Conservation (phyloP, 768 basidiomycete species). For the Naganishia vishniacii region DNA sequence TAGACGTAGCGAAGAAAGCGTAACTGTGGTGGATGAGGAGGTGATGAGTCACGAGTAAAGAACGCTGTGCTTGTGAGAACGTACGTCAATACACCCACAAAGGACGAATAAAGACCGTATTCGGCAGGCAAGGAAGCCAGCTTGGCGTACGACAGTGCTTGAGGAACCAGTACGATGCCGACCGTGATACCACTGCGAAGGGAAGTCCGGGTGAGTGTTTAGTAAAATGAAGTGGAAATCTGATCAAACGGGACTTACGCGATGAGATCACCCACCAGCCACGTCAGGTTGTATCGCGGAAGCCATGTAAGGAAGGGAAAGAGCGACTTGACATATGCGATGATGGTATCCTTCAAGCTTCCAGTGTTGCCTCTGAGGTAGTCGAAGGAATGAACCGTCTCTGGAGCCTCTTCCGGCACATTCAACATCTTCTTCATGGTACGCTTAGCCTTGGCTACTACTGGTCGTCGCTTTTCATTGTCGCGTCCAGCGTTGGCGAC, state of each 20-base stretch:
- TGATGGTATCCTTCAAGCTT: conserved; percentile 51
- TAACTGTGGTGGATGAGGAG: conserved; percentile 33
- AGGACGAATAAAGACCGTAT: conserved; percentile 90
- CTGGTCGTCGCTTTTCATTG: neutral
- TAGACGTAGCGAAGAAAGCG: conserved; percentile 83
- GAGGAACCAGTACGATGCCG: conserved; percentile 90
- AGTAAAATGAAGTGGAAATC: neutral
- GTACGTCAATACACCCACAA: conserved; percentile 78
- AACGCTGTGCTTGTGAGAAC: no score
- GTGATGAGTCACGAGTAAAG: conserved; percentile 3
- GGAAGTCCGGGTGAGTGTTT: neutral
- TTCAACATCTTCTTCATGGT: conserved; percentile 24
- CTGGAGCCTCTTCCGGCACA: conserved; percentile 29
- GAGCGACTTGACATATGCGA: conserved; percentile 62
- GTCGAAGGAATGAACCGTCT: conserved; percentile 28
- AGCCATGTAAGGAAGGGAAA: conserved; percentile 87
- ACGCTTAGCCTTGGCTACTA: conserved; percentile 1
- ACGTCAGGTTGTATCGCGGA: conserved; percentile 65
- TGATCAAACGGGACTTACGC: conserved; percentile 50
- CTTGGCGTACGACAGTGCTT: conserved; percentile 72
- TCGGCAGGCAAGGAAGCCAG: conserved; percentile 72
- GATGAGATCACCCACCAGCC: conserved; percentile 79
- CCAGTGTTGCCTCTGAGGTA: conserved; percentile 27
- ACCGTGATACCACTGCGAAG: conserved; percentile 66
- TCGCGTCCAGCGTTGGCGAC: neutral